Evolutionary conservation across 164 flowering plant genomes (phyloP).

Genomic region (Sextonia rubra): DNA sequence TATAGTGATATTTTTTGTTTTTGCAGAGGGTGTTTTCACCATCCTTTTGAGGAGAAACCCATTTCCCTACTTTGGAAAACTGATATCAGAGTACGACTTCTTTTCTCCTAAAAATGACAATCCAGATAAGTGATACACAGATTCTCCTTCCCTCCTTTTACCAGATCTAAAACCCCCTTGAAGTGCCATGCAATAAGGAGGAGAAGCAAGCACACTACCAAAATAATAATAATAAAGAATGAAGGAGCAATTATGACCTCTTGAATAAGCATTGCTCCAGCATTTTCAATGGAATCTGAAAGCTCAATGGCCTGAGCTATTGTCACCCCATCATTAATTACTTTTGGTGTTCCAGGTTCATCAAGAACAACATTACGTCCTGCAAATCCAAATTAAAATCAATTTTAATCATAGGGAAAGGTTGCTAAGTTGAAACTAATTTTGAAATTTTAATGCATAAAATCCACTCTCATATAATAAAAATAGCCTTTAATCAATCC

Average conservation of each 20-base stretch:
- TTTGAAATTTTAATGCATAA: not conserved
- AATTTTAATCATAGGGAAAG: not conserved
- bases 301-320: slow-evolving; percentile 87
- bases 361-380: slow-evolving; percentile 91
- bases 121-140: too few species aligned
- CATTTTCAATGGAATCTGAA: slow-evolving; percentile 77
- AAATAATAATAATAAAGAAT: slow-evolving; percentile 1
- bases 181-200: not conserved
- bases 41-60: too few species aligned
- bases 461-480: not conserved
- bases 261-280: slow-evolving; percentile 70
- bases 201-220: not conserved
- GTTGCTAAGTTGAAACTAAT: too few species aligned
- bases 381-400: slow-evolving; percentile 29
- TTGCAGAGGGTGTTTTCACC: too few species aligned
- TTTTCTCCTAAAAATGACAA: too few species aligned
- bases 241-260: slow-evolving; percentile 51
- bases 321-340: slow-evolving; percentile 92
- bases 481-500: too few species aligned
- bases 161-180: too few species aligned
- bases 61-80: too few species aligned
- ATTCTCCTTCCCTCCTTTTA: too few species aligned
- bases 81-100: too few species aligned
- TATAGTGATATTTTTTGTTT: too few species aligned
- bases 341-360: slow-evolving; percentile 50